phyloP scores from a whole-genome alignment of 78 protist species.

The Dictyostelium citrinum region DNA sequence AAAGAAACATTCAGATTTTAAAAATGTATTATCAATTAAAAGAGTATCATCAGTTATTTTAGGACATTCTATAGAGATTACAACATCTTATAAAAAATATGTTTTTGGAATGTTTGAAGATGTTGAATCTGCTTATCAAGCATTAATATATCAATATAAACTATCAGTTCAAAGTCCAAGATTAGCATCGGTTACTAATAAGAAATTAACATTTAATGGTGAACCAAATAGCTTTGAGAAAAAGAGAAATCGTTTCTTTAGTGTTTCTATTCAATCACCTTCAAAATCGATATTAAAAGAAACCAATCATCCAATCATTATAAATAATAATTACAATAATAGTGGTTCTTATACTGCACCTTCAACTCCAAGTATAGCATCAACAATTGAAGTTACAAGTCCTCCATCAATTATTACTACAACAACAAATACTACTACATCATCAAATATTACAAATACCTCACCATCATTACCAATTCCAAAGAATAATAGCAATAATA shows the following conservation, averaged over 20 bases:
- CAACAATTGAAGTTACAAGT: neutral
- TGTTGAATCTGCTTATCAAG: conserved; percentile 21
- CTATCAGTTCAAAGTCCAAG: conserved; percentile 5
- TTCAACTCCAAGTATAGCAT: neutral
- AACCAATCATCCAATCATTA: neutral
- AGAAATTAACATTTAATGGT: neutral
- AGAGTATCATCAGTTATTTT: conserved; percentile 42
- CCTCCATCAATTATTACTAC: neutral
- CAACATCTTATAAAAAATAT: conserved; percentile 36
- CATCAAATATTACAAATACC: neutral
- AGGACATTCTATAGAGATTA: conserved; percentile 56
- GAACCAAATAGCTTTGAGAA: neutral
- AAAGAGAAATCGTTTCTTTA: conserved; percentile 23
- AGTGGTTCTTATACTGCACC: neutral
- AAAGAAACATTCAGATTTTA: conserved; percentile 22
- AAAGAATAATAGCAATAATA: neutral
- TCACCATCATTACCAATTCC: neutral
- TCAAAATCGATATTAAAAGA: neutral
- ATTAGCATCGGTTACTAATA: neutral
- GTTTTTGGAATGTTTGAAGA: conserved; percentile 71
- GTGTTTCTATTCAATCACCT: neutral
- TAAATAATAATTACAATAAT: neutral
- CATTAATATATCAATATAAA: neutral
- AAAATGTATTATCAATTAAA: conserved; percentile 37
- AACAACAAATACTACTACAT: neutral